A percentile compares a stretch with the other conserved stretches of the same genome.
Conservation (phyloP, 139 green algal species). For the Deuterostichococcus epilithicus region DNA sequence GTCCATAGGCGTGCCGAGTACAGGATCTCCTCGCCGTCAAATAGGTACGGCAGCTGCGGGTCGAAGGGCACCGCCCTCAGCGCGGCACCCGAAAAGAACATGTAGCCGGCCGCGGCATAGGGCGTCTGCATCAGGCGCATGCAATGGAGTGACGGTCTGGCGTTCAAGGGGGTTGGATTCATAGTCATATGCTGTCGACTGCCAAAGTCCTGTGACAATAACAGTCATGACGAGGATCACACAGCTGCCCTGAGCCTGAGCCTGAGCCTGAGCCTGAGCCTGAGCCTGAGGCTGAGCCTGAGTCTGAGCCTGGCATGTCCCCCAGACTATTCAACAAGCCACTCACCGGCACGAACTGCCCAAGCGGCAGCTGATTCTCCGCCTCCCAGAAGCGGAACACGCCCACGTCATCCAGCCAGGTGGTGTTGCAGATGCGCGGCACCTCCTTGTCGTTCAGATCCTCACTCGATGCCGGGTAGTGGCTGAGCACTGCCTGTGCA, state of each 20-base stretch:
- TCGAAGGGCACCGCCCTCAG: conserved; percentile 20
- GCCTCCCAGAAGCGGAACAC: neutral
- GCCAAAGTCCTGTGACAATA: too few species aligned
- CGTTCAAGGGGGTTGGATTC: neutral
- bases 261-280: neutral
- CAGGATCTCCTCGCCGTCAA: conserved; percentile 22
- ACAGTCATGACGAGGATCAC: neutral
- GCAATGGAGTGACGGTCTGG: neutral
- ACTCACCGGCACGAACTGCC: neutral
- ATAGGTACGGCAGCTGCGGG: conserved; percentile 11
- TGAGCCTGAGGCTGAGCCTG: neutral
- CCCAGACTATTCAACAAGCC: too few species aligned
- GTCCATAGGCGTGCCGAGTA: conserved; percentile 22
- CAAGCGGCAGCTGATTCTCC: neutral
- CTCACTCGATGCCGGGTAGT: neutral
- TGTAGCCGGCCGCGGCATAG: conserved; percentile 4
- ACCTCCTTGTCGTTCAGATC: neutral
- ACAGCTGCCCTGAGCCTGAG: neutral
- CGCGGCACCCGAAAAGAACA: neutral
- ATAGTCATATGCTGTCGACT: too few species aligned
- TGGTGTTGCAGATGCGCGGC: neutral
- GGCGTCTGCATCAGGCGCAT: neutral
- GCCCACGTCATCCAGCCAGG: neutral
- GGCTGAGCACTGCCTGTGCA: neutral
- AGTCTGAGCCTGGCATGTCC: neutral